phyloP scores from a whole-genome alignment of 257 asterid species.

The Solanum rostratum region DNA sequence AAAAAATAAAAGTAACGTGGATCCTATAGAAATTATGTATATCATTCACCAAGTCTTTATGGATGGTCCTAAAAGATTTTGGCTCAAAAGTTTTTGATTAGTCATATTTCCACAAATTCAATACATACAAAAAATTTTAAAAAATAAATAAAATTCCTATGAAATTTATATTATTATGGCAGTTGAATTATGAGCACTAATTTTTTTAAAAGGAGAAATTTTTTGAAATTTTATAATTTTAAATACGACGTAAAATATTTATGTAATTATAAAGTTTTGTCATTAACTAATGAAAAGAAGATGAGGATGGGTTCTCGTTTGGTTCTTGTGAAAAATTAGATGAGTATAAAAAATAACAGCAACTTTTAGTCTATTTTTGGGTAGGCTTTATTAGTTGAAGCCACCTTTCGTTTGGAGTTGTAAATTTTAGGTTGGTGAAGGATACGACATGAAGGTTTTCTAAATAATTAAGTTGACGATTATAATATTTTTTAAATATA shows the following conservation, averaged over 20 bases:
- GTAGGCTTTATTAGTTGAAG: not conserved
- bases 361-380: not conserved
- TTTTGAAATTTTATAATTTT: no score
- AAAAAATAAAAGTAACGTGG: no score
- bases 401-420: not conserved
- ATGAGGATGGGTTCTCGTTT: not conserved
- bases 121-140: no score
- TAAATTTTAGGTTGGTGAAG: not conserved
- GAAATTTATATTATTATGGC: not conserved
- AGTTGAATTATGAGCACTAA: no score
- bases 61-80: no score
- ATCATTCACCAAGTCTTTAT: no score
- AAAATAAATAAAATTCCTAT: no score
- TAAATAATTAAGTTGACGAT: not conserved
- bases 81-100: no score
- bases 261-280: not conserved
- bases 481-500: no score
- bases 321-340: not conserved
- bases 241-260: not conserved
- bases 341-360: not conserved
- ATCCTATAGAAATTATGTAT: no score
- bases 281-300: not conserved
- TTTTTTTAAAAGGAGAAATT: no score
- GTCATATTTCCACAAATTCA: no score
- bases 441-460: not conserved